Percentiles rank a stretch among this genome's conserved stretches.
phyloP scores from a whole-genome alignment of 202 grass and related monocot species.

The Zizania palustris region DNA sequence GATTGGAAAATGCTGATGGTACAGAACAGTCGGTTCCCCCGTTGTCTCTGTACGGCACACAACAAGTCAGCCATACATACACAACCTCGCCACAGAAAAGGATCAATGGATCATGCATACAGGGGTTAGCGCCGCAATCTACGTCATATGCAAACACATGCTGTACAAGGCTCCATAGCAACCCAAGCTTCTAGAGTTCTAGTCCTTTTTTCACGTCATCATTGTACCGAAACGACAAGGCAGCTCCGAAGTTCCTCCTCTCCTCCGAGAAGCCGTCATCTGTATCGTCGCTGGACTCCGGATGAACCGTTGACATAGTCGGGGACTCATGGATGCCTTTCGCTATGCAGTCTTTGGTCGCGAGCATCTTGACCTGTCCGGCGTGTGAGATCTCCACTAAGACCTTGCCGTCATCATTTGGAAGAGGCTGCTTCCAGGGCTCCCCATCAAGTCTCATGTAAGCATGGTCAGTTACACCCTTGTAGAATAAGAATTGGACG shows the following conservation, averaged over 20 bases:
- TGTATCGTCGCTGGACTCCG: conserved; percentile 46
- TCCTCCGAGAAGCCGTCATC: conserved; percentile 53
- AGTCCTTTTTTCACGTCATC: conserved; percentile 40
- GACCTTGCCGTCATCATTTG: conserved; percentile 68
- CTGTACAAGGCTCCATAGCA: conserved; percentile 39
- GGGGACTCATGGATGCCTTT: conserved; percentile 55
- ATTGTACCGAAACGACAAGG: conserved; percentile 59
- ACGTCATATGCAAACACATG: conserved; percentile 37
- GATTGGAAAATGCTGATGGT: conserved; percentile 5
- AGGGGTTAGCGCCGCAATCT: conserved; percentile 30
- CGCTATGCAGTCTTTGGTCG: conserved; percentile 61
- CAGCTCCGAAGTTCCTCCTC: conserved; percentile 65
- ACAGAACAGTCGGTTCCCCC: conserved; percentile 1
- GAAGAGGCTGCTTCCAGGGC: conserved; percentile 95
- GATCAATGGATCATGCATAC: conserved; percentile 36
- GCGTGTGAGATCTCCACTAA: conserved; percentile 82
- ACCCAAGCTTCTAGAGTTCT: not conserved
- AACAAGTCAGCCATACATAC: conserved; percentile 6
- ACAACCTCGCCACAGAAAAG: conserved; percentile 21
- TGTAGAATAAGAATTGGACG: conserved; percentile 74
- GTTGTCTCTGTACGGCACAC: not conserved
- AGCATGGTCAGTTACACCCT: conserved; percentile 61
- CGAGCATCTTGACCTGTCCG: conserved; percentile 84
- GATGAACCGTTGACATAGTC: conserved; percentile 31
- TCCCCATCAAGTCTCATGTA: conserved; percentile 99